These are phyloP conservation scores for Malassezia cuniculi DNA, from an alignment of 1,284 basidiomycete species.

Conservation along the genomic window DNA sequence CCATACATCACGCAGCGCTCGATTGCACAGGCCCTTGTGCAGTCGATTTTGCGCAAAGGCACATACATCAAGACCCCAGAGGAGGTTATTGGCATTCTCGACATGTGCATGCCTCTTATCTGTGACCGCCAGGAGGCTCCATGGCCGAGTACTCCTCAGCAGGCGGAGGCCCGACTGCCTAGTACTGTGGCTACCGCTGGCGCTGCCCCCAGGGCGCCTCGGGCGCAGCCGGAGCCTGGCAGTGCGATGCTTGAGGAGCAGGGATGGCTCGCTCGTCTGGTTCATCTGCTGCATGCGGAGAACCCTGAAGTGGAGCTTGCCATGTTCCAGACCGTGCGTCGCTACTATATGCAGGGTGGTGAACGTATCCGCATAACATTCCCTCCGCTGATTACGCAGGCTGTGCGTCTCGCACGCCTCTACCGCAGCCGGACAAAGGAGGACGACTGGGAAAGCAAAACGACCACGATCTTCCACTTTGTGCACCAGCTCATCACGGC, in stretches of 20 bases:
- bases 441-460: constrained; percentile 33
- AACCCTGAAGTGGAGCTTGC: constrained; percentile 38
- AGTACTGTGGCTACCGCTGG: constrained; percentile 17
- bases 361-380: constrained; percentile 39
- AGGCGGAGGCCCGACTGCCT: constrained; percentile 14
- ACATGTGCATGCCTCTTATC: constrained; percentile 35
- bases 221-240: too few species aligned
- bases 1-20: constrained; percentile 33
- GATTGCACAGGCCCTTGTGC: constrained; percentile 40
- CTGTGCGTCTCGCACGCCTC: constrained; percentile 37
- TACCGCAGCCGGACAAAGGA: constrained; percentile 31
- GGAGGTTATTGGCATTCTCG: constrained; percentile 40
- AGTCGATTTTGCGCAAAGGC: constrained; percentile 36
- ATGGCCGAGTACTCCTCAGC: constrained; percentile 18
- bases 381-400: constrained; percentile 36
- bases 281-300: constrained; percentile 39
- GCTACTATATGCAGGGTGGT: constrained; percentile 36
- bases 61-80: constrained; percentile 39
- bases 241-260: constrained; percentile 42
- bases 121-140: constrained; percentile 32
- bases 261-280: constrained; percentile 38
- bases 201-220: too few species aligned
- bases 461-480: constrained; percentile 40
- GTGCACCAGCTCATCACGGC: constrained; percentile 41
- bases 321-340: constrained; percentile 35